Evolutionary conservation across 805 yeast species (phyloP), one percentile per base, ranked within the genome.

Genomic region (Saccharomycopsis sp.): DNA sequence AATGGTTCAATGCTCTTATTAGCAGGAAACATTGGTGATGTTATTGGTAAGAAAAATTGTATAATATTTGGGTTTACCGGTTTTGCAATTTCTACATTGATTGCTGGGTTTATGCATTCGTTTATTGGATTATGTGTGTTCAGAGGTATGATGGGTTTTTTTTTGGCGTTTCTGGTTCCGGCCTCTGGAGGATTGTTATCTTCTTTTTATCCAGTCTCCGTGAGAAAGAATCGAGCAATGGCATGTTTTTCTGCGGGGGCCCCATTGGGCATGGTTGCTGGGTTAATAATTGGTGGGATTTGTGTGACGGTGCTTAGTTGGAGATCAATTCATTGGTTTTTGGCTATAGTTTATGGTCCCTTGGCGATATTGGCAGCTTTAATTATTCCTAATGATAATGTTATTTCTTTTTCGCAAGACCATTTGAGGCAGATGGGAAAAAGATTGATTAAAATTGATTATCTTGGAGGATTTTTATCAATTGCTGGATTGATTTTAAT

Each of bases 121-220:
- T 69, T 56, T 47, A 56, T 67, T 16, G 53, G 59, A 1, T 55
- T 71, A 14, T 66, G 67, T 48, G 50, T 72, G n/a, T 60, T 66
- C 21, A 53, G 77, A 45, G 75, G 67, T 4, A 50, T 71, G 11
- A 71, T 66, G 50, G 77, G 77, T 13, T 62, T 67, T 2, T 56
- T 60, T 29, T 63, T 67, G 14, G 67, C 74, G 1, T 68, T 72
- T 37, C 63, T 67, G 2, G 66, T 71, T 1, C 75, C 77, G 3
- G 68, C 75, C 4, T 65, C 71, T 27, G 73, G 72, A 4, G 77
- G 75, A 1, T 60, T 70, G 35, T 50, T 71, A 1, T 72, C 75
- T 1, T 56, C 72, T 3, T 57, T 59, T 3, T 72, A 71, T 46
- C 54, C 54, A 26, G 66, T 67, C 23, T 63, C 71, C 0, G 51